phyloP scores from a whole-genome alignment of 768 basidiomycete species.

The Rhizopogon sp. region DNA sequence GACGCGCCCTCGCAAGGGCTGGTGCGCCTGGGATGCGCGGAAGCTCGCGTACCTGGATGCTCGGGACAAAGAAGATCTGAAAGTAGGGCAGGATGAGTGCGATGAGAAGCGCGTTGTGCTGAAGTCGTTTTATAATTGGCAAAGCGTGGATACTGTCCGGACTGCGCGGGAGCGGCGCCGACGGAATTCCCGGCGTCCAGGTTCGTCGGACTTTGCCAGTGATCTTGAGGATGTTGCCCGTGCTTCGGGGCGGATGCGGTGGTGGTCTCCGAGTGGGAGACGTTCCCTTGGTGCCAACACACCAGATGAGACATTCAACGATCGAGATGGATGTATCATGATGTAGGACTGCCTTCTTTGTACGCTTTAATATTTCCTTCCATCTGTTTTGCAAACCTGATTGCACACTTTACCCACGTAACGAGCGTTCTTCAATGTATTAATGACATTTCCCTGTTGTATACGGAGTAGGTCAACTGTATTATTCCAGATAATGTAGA shows the following conservation, averaged over 20 bases:
- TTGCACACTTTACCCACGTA: constrained; percentile 13
- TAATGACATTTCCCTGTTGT: constrained; percentile 1
- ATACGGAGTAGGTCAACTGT: background rate
- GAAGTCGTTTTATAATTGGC: constrained; percentile 85
- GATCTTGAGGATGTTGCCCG: constrained; percentile 25
- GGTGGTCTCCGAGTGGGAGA: constrained; percentile 43
- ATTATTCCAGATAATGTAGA: background rate
- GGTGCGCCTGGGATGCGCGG: constrained; percentile 70
- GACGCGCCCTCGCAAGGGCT: constrained; percentile 68
- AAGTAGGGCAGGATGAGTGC: constrained; percentile 77
- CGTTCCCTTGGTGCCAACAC: constrained; percentile 45
- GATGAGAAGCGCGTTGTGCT: constrained; percentile 67
- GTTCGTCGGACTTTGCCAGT: constrained; percentile 26
- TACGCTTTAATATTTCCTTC: constrained; percentile 20
- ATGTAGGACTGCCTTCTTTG: constrained; percentile 45
- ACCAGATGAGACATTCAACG: constrained; percentile 34
- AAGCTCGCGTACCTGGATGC: constrained; percentile 68
- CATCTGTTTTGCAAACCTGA: constrained; percentile 6
- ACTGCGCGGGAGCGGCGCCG: constrained; percentile 62
- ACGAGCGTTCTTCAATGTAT: constrained; percentile 5
- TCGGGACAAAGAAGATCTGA: constrained; percentile 60
- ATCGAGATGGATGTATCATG: constrained; percentile 60
- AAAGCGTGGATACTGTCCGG: constrained; percentile 76
- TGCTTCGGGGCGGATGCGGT: constrained; percentile 15
- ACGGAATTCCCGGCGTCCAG: constrained; percentile 44